Base-by-base conservation (phyloP, 2,329 filamentous ascomycete species). In the Berkeleyomyces rouxiae region DNA sequence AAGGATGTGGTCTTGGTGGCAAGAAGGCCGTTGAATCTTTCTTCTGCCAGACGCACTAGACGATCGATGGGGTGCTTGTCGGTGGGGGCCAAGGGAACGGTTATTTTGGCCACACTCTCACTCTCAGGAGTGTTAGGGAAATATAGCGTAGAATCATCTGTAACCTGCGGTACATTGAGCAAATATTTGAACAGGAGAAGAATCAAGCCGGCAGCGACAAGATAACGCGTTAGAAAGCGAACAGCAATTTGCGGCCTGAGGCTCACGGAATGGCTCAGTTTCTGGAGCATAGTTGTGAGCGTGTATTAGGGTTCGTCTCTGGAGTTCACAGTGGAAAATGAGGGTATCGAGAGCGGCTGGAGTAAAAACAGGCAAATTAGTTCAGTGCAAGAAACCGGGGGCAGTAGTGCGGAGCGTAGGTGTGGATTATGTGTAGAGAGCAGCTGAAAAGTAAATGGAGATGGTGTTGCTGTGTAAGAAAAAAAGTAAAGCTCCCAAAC, bases 41-140 rank as follows among this genome's bases (percentile, higher is more conserved):
- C 68, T 58, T 76, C 75, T 61, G 79, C 78, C 4, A 76, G 72
- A 49, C 70, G 68, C 66, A 82, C 78, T 49, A 82, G 74, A 43
- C 71, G 70, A 66, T 77, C 74, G 66, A 82, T 81, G n/a, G 79
- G 77, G 66, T 82, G 78, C 43, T 70, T 69, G 16, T 62, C 63
- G 43, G 61, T 55, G 3, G 68, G 66, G 16, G 67, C 68, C 42
- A 68, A 51, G 33, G 68, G 68, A 37, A 69, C 63, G 16, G 68
- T 64, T 49, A 64, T 64, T 31, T 61, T 64, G 16, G 62, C 62
- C 7, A 42, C 59, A n/a, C 62, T 64, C 33, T 64, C 58, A n/a
- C 58, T 61, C 37, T 64, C 62, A 10, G 62, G 59, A 11, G 62
- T 53, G 3, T 7, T 36, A 11, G 62, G 62, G 31, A 57, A 36